Evolutionary conservation across 345 rosid genomes (phyloP).

Genomic region (Noccaea bulbosa): DNA sequence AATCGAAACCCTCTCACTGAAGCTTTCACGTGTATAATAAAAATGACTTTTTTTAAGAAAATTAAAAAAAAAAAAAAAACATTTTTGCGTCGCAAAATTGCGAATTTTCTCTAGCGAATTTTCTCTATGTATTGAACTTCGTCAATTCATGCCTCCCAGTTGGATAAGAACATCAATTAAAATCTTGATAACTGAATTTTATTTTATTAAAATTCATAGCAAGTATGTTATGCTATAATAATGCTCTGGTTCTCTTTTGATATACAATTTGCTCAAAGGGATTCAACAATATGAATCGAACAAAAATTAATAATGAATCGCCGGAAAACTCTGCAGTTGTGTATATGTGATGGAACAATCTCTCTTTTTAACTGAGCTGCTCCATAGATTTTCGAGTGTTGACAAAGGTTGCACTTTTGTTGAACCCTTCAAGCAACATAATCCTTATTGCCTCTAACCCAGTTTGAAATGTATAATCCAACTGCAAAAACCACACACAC

Average conservation of each 20-base stretch:
- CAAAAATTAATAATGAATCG: conserved; percentile 10
- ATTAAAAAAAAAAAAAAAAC: not conserved
- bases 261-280: conserved; percentile 31
- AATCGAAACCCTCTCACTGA: not conserved
- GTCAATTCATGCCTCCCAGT: not conserved
- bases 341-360: conserved; percentile 14
- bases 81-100: not conserved
- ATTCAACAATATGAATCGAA: conserved; percentile 11
- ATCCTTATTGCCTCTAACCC: conserved; percentile 74
- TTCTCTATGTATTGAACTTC: not conserved
- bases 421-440: conserved; percentile 69
- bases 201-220: not conserved
- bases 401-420: conserved; percentile 87
- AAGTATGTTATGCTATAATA: not conserved
- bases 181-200: not conserved
- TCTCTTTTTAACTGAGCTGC: conserved; percentile 51
- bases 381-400: conserved; percentile 67
- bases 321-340: not conserved
- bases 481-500: conserved; percentile 53
- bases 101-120: not conserved
- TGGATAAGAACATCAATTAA: not conserved
- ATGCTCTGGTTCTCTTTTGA: not conserved
- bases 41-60: not conserved
- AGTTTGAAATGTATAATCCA: conserved; percentile 70
- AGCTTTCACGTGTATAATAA: not conserved